Base-by-base conservation (phyloP, 1,284 basidiomycete genomes). In the Mycena sp. region DNA sequence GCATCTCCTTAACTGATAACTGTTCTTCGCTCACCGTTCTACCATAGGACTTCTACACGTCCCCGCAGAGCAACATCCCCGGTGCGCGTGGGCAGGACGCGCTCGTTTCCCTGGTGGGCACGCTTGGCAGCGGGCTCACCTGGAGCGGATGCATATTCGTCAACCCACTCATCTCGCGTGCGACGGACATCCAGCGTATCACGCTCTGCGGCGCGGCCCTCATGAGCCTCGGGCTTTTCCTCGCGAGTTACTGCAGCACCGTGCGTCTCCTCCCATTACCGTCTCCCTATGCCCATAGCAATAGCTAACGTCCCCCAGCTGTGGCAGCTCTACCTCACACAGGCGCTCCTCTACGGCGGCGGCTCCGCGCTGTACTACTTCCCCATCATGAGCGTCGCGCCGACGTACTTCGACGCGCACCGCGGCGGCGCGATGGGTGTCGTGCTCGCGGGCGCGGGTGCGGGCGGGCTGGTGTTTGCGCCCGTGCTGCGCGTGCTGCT, bases 131-230 rank as follows among this genome's bases (percentile, higher is more conserved):
- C 35, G 80, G 82, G 1, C 71, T 83, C 25, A 83, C 81, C 1
- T 83, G 82, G 82, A 80, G 80, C 62, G 82, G 82, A 23, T 76
- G 80, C 43, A 80, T 83, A 52, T 79, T 80, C 56, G 80, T 81
- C 41, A 81, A 79, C 57, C 77, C 79, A 3, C 66, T 82, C 32
- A 77, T 83, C 19, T 70, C 77, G 6, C 72, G 76, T 14, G 59
- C 75, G n/a, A n/a, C n/a, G n/a, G n/a, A n/a, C n/a, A n/a, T n/a
- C n/a, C n/a, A n/a, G n/a, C n/a, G n/a, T n/a, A n/a, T n/a, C n/a
- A n/a, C n/a, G n/a, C n/a, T n/a, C n/a, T n/a, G n/a, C n/a, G n/a
- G n/a, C n/a, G n/a, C n/a, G n/a, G n/a, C n/a, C n/a, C n/a, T n/a
- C n/a, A n/a, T n/a, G n/a, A n/a, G n/a, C n/a, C n/a, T n/a, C n/a